Evolutionary conservation across 2,329 filamentous ascomycete genomes (phyloP).

Genomic region (Aspergillus ochraceus): DNA sequence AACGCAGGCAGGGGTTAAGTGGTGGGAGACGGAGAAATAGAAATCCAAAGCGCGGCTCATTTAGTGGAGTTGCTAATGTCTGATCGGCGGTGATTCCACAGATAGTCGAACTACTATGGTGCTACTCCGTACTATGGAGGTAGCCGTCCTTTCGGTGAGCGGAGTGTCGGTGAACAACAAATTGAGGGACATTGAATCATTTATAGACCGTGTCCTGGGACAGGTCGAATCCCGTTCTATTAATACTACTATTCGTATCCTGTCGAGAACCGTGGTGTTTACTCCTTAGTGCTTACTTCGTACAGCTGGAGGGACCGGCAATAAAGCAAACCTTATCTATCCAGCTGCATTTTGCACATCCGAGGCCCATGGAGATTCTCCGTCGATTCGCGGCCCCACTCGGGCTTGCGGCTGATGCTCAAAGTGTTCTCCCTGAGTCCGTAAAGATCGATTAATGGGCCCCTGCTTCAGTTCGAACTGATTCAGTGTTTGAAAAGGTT

Average conservation of each 20-base stretch:
- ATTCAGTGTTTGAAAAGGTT: too few relatives aligned
- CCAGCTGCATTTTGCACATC: too few relatives aligned
- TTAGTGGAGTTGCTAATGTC: background rate
- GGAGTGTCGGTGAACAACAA: background rate
- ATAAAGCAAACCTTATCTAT: background rate
- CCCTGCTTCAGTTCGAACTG: too few relatives aligned
- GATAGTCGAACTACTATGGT: background rate
- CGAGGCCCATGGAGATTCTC: background rate
- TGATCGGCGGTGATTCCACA: background rate
- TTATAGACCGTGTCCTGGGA: background rate
- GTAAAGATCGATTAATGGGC: too few relatives aligned
- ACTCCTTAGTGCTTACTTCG: too few relatives aligned
- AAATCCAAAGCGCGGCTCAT: background rate
- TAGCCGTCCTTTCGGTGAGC: background rate
- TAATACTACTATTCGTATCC: background rate
- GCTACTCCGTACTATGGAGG: background rate
- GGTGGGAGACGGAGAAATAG: background rate
- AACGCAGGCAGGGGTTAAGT: background rate
- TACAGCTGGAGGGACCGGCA: background rate
- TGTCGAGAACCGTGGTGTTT: too few relatives aligned
- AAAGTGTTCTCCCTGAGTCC: too few relatives aligned
- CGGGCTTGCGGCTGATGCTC: too few relatives aligned
- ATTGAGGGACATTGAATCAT: background rate
- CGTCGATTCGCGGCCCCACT: background rate
- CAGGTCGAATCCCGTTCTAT: background rate